These are phyloP conservation scores for Dioscorea cayenensis DNA, from an alignment of 116 monocot species.

Conservation along the genomic window DNA sequence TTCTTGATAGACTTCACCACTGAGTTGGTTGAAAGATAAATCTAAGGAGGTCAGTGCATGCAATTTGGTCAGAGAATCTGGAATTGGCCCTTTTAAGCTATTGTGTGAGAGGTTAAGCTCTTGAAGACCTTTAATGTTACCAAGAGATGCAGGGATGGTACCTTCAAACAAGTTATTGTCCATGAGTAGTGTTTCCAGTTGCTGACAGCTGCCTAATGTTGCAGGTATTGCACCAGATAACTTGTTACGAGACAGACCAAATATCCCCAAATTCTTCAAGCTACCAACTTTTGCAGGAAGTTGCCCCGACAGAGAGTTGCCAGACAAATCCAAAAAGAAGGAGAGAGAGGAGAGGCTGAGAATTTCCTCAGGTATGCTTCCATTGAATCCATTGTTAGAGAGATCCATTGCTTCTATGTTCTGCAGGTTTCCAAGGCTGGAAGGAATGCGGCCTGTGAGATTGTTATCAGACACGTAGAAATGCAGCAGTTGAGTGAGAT, in stretches of 20 bases:
- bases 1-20: neutral
- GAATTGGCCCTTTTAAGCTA: neutral
- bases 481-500: neutral
- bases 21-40: neutral
- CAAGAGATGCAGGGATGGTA: neutral
- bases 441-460: neutral
- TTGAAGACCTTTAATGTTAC: neutral
- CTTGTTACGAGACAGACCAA: neutral
- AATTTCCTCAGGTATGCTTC: neutral
- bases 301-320: neutral
- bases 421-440: neutral
- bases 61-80: neutral
- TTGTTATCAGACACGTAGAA: neutral
- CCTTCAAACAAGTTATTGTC: neutral
- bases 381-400: neutral
- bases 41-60: neutral
- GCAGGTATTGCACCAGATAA: neutral
- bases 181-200: neutral
- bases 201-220: neutral
- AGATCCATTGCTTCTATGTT: neutral
- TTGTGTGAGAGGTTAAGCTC: slow-evolving; percentile 1
- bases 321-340: neutral
- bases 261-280: neutral
- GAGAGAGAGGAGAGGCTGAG: neutral
- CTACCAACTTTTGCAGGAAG: neutral